Percentiles rank a stretch among this genome's conserved stretches.
phyloP scores from a whole-genome alignment of 805 yeast species.

The Lipomyces yamadae region DNA sequence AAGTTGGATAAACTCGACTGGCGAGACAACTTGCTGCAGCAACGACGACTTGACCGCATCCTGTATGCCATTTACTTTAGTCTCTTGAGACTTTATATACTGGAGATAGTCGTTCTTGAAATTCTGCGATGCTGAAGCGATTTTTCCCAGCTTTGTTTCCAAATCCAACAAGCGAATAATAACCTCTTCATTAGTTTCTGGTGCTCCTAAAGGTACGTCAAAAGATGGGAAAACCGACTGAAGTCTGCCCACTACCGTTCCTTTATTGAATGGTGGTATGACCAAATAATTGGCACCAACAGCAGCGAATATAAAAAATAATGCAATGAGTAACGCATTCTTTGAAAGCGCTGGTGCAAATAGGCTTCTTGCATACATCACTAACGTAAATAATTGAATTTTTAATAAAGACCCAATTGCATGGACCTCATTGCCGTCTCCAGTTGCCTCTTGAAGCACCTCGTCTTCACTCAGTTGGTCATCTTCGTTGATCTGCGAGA shows the following conservation, averaged over 20 bases:
- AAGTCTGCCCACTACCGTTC: neutral
- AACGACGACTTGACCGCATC: conserved; percentile 1
- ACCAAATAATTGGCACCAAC: neutral
- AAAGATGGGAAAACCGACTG: conserved; percentile 7
- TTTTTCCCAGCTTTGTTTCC: conserved; percentile 17
- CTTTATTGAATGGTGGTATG: neutral
- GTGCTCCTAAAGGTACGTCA: conserved; percentile 16
- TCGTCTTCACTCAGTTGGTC: neutral
- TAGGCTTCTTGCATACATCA: conserved; percentile 1
- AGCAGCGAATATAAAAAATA: neutral
- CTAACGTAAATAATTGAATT: neutral
- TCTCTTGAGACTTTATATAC: conserved; percentile 1
- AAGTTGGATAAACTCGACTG: neutral
- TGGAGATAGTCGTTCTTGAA: conserved; percentile 18
- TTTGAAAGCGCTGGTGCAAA: neutral
- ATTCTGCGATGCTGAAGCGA: conserved; percentile 13
- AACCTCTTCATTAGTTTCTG: conserved; percentile 20
- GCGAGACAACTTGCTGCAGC: conserved; percentile 4
- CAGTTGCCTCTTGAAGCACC: conserved; percentile 5
- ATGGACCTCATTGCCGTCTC: conserved; percentile 2
- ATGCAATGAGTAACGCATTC: neutral
- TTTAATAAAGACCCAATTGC: conserved; percentile 1
- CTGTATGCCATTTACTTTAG: neutral
- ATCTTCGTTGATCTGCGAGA: neutral
- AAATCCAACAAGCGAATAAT: conserved; percentile 21